These are phyloP conservation scores for Volvox carteri DNA, from an alignment of 163 green algal genomes.

Conservation along the genomic window DNA sequence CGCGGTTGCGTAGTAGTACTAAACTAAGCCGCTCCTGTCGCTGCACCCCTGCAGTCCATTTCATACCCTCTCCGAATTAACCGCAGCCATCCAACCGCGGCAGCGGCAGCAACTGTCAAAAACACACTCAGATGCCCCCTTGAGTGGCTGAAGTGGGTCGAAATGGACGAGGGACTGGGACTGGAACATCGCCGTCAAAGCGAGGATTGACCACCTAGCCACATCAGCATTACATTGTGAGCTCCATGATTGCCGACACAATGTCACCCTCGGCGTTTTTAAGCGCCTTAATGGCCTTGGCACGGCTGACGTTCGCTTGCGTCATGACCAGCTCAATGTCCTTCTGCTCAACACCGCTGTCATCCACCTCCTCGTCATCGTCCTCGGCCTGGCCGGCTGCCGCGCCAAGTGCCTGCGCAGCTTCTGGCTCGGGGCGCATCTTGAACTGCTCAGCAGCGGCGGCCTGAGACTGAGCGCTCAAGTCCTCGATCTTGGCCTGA, in stretches of 20 bases:
- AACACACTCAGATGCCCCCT: too few relatives aligned
- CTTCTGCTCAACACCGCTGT: slow-evolving; percentile 95
- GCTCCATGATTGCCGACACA: slow-evolving; percentile 97
- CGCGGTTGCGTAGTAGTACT: too few relatives aligned
- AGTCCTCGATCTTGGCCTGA: slow-evolving; percentile 97
- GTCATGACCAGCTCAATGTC: slow-evolving; percentile 99
- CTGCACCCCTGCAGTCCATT: too few relatives aligned
- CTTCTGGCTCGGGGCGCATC: slow-evolving; percentile 63
- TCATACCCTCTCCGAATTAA: too few relatives aligned
- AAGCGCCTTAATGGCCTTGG: slow-evolving; percentile 95
- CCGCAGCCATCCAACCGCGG: too few relatives aligned
- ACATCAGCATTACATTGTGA: slow-evolving; percentile 81
- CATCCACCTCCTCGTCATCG: slow-evolving; percentile 93
- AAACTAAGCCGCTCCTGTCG: too few relatives aligned
- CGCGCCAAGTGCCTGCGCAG: slow-evolving; percentile 53
- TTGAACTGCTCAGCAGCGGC: slow-evolving; percentile 92
- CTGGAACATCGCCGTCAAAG: too few relatives aligned
- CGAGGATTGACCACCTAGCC: too few relatives aligned
- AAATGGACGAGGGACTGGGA: too few relatives aligned
- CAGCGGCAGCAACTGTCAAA: too few relatives aligned
- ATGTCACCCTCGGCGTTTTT: slow-evolving; percentile 96
- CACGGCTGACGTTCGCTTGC: slow-evolving; percentile 89
- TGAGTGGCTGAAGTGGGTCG: too few relatives aligned
- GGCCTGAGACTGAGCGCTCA: slow-evolving; percentile 88
- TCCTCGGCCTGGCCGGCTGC: slow-evolving; percentile 67